These are phyloP conservation scores for Nannochloropsis gaditana DNA, from an alignment of 108 stramenopile genomes.

Conservation along the genomic window DNA sequence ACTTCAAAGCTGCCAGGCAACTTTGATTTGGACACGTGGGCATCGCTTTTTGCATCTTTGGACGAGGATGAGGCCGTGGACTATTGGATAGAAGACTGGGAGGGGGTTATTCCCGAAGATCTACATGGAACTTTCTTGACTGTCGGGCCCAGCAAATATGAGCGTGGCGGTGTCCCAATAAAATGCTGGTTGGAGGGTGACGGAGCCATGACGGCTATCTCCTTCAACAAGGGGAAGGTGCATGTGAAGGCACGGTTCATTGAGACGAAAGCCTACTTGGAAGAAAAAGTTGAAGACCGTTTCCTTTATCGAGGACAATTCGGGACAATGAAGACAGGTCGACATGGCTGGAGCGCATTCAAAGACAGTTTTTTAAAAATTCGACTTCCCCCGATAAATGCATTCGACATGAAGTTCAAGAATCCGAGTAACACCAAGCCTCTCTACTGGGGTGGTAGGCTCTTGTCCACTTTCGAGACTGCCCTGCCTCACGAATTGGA, in stretches of 20 bases:
- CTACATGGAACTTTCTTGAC: neutral
- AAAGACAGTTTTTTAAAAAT: neutral
- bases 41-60: neutral
- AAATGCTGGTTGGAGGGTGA: conserved; percentile 14
- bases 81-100: conserved; percentile 6
- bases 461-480: conserved; percentile 14
- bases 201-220: neutral
- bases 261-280: conserved; percentile 9
- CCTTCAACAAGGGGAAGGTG: neutral
- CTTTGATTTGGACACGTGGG: neutral
- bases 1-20: neutral
- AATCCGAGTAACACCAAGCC: conserved; percentile 15
- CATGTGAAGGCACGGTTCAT: neutral
- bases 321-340: neutral
- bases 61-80: neutral
- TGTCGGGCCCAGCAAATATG: neutral
- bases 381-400: neutral
- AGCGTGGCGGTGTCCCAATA: neutral
- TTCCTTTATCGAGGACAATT: conserved; percentile 11
- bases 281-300: neutral
- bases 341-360: neutral
- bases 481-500: neutral
- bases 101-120: neutral
- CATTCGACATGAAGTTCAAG: neutral
- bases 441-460: neutral